Base-by-base conservation (phyloP, 345 rosid species). In the Melaleuca quinquenervia region DNA sequence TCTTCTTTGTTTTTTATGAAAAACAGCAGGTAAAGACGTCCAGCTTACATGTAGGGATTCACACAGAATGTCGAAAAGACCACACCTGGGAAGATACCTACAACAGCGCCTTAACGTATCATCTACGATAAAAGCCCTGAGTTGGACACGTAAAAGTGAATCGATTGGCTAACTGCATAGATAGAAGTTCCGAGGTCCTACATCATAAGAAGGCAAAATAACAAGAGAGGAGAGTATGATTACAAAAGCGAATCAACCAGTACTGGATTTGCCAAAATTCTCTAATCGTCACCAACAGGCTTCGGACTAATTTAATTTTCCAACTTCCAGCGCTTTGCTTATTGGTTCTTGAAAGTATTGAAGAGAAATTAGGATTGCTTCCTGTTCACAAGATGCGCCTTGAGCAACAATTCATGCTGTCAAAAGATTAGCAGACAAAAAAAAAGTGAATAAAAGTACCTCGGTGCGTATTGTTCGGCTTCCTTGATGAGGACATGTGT, bases 391-490 rank as follows among this genome's bases (percentile, higher is more conserved):
- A 70, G 48, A 18, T 36, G 48, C 1, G 7, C 24, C 78, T 36
- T 70, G 62, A 26, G 29, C 26, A 58, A 26, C 70, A 53, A 44
- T 55, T n/a, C 8, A 21, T 14, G 45, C 20, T 24, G 70, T 18
- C 27, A n/a, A 85, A 41, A 10, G 80, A 50, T 36, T 10, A 75
- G 52, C 21, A 74, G 70, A 75, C 48, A 26, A 32, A 52, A 32
- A 52, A 50, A 32, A 6, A 84, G 80, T 5, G 13, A 41, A 70
- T 36, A 36, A 85, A 10, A 22, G 88, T 86, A 95, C 98, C 98
- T 96, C 98, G 16, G 98, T 91, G 83, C 98, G 94, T 84, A 96
- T 96, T 36, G 98, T 95, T 87, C 99, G 91, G 91, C 98, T 96
- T 89, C 99, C 98, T 93, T 95, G 99, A 89, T 90, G 92, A 18